Percentiles rank a stretch among this genome's conserved stretches.
phyloP scores from a whole-genome alignment of 2,329 filamentous ascomycete genomes.

The Trichoderma cornu-damae region DNA sequence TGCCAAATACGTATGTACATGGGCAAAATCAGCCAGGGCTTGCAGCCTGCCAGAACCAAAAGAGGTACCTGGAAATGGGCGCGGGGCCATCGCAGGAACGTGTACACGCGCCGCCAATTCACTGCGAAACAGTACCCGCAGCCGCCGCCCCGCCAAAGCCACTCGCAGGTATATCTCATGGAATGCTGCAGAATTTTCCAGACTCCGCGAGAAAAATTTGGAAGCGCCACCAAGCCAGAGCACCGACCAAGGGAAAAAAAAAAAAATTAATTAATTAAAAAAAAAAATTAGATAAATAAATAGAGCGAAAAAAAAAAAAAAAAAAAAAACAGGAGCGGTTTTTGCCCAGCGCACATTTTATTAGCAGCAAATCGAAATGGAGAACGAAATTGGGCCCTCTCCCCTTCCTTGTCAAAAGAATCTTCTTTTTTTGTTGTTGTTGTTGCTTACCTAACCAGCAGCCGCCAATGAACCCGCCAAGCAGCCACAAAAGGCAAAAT shows the following conservation, averaged over 20 bases:
- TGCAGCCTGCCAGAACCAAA: background rate
- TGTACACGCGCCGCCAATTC: slow-evolving; percentile 3
- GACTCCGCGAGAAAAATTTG: slow-evolving; percentile 19
- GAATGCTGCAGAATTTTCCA: slow-evolving; percentile 29
- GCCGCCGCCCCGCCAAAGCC: slow-evolving; percentile 20
- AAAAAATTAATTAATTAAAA: no score
- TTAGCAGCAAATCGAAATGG: background rate
- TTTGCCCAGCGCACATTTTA: no score
- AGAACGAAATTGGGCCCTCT: no score
- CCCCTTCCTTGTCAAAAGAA: background rate
- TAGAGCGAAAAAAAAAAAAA: background rate
- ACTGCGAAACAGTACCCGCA: slow-evolving; percentile 11
- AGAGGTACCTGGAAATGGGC: slow-evolving; percentile 12
- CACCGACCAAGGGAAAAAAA: background rate
- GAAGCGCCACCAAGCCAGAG: background rate
- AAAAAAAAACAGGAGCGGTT: no score
- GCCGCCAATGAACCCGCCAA: background rate
- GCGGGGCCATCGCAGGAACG: slow-evolving; percentile 1
- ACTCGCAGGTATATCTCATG: slow-evolving; percentile 20
- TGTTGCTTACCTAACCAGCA: background rate
- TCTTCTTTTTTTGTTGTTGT: no score
- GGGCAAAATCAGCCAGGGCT: background rate
- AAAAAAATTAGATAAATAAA: background rate
- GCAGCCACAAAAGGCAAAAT: background rate
- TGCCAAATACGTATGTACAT: background rate